Evolutionary conservation across 2,329 filamentous ascomycete genomes (phyloP).

Genomic region (Pseudocercospora musae): DNA sequence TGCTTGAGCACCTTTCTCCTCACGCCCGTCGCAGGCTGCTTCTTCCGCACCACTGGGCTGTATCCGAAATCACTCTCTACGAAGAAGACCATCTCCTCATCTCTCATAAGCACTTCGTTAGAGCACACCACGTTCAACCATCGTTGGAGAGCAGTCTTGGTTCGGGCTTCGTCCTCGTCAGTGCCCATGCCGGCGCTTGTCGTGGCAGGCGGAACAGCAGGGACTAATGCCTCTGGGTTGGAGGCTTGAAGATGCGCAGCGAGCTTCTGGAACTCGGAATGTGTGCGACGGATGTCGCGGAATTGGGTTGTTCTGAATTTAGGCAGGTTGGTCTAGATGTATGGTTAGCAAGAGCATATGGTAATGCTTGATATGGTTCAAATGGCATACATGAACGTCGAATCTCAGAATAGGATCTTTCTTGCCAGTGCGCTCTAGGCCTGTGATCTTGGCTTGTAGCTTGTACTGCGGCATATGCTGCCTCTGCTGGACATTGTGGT

Average conservation of each 20-base stretch:
- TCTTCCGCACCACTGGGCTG: conserved; percentile 89
- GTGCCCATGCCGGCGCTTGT: conserved; percentile 93
- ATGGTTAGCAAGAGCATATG: background rate
- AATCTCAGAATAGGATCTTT: conserved; percentile 95
- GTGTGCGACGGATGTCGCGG: conserved; percentile 90
- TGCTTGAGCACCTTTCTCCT: conserved; percentile 95
- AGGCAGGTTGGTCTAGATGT: conserved; percentile 87
- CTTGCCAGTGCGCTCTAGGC: conserved; percentile 84
- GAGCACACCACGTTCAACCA: conserved; percentile 93
- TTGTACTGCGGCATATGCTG: conserved; percentile 50
- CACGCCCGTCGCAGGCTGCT: conserved; percentile 94
- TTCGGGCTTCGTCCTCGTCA: conserved; percentile 86
- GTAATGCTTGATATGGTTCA: background rate
- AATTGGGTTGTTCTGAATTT: conserved; percentile 98
- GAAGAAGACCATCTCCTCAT: conserved; percentile 96
- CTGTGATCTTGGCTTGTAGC: conserved; percentile 91
- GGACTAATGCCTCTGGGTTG: conserved; percentile 94
- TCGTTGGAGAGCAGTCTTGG: conserved; percentile 85
- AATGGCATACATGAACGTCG: conserved; percentile 79
- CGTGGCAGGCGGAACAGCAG: conserved; percentile 88
- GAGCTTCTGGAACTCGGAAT: conserved; percentile 95
- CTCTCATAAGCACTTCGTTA: conserved; percentile 87
- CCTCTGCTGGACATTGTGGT: conserved; percentile 32
- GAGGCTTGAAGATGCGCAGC: conserved; percentile 92
- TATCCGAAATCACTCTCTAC: conserved; percentile 99